Evolutionary conservation across 2,329 filamentous ascomycete species (phyloP).

Genomic region (Verticillium isaacii): DNA sequence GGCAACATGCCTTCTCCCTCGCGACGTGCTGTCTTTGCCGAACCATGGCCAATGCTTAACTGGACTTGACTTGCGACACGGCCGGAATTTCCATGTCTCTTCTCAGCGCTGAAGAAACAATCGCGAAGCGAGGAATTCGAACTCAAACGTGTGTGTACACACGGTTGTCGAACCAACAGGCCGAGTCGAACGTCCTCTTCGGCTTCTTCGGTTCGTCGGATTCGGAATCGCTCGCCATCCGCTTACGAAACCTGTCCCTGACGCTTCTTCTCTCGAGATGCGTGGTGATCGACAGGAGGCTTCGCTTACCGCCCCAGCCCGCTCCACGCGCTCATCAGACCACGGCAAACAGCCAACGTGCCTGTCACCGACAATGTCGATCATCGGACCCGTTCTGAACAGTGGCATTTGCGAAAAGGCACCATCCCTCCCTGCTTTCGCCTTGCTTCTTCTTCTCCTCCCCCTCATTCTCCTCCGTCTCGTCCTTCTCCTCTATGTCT

Average conservation of each 20-base stretch:
- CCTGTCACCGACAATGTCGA: not conserved
- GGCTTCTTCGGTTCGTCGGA: not conserved
- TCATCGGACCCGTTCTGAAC: not conserved
- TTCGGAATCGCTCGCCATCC: not conserved
- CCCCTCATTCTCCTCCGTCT: not conserved
- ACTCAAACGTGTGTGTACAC: not conserved
- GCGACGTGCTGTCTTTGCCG: not conserved
- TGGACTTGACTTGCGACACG: not conserved
- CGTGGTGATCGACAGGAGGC: not conserved
- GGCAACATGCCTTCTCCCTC: conserved; percentile 32
- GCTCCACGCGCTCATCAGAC: not conserved
- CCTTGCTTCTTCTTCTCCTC: not conserved
- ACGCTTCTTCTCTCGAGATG: not conserved
- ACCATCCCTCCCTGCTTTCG: not conserved
- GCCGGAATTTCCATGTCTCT: not conserved
- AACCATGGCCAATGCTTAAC: not conserved
- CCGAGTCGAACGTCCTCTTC: not conserved
- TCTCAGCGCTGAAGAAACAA: not conserved
- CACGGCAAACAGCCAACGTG: not conserved
- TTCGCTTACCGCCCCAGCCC: not conserved
- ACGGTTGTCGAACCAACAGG: not conserved
- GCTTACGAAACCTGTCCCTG: not conserved
- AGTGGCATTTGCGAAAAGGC: not conserved
- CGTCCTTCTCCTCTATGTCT: not conserved
- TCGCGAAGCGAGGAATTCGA: not conserved